phyloP scores from a whole-genome alignment of 2,329 filamentous ascomycete species.

The Pseudogymnoascus sp. region DNA sequence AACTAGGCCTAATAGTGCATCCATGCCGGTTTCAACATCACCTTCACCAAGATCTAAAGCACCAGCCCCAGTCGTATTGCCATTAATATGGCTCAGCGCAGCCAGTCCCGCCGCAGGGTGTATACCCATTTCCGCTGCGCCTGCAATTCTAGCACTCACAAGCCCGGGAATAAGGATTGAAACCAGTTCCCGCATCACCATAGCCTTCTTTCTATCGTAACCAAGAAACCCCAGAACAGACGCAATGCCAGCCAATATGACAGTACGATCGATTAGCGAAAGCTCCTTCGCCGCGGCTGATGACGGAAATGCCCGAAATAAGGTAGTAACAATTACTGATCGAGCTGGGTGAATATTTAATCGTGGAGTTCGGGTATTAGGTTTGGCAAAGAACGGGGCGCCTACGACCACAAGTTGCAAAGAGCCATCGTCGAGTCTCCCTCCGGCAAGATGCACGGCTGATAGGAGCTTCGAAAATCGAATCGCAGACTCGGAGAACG shows the following conservation, averaged over 20 bases:
- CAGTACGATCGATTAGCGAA: slow-evolving; percentile 66
- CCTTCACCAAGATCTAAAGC: slow-evolving; percentile 56
- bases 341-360: slow-evolving; percentile 50
- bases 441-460: slow-evolving; percentile 58
- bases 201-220: slow-evolving; percentile 80
- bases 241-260: slow-evolving; percentile 77
- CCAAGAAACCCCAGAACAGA: slow-evolving; percentile 76
- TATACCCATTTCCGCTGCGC: slow-evolving; percentile 91
- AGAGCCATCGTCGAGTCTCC: slow-evolving; percentile 52
- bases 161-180: slow-evolving; percentile 75
- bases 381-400: slow-evolving; percentile 44
- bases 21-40: slow-evolving; percentile 60
- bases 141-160: slow-evolving; percentile 83
- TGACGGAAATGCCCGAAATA: slow-evolving; percentile 66
- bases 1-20: slow-evolving; percentile 52
- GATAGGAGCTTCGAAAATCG: slow-evolving; percentile 65
- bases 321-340: slow-evolving; percentile 55
- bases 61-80: slow-evolving; percentile 43
- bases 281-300: slow-evolving; percentile 57
- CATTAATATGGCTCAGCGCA: slow-evolving; percentile 53
- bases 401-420: slow-evolving; percentile 61
- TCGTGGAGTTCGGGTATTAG: slow-evolving; percentile 41
- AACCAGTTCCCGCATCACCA: slow-evolving; percentile 80
- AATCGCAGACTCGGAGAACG: slow-evolving; percentile 66
- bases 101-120: slow-evolving; percentile 86